Percentiles rank a stretch among this genome's conserved stretches.
Conservation (phyloP, 805 yeast genomes). For the Cyberlindnera euphorbiiphila region DNA sequence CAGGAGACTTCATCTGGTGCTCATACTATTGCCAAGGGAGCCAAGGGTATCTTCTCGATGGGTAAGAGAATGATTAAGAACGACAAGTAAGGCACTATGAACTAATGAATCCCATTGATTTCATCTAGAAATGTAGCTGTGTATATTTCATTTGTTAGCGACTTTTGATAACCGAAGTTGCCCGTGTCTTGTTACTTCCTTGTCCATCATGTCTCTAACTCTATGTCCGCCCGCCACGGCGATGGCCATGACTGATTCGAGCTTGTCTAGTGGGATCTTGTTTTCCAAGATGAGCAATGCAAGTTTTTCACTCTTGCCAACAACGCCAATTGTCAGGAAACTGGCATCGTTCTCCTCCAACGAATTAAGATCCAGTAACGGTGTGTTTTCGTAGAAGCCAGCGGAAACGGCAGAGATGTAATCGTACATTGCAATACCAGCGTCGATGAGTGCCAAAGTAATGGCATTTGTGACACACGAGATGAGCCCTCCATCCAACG, state of each 20-base stretch:
- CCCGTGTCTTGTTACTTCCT: constrained; percentile 75
- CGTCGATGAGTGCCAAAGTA: constrained; percentile 87
- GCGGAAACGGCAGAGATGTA: constrained; percentile 78
- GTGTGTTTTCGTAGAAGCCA: constrained; percentile 73
- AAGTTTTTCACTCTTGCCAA: constrained; percentile 78
- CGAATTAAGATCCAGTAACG: constrained; percentile 77
- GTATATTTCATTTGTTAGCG: constrained; percentile 18
- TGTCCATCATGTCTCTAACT: constrained; percentile 81
- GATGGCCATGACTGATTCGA: constrained; percentile 72
- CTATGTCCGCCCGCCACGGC: constrained; percentile 87
- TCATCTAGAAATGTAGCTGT: not conserved
- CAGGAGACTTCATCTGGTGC: constrained; percentile 48
- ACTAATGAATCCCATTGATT: too few species aligned
- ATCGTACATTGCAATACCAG: constrained; percentile 92
- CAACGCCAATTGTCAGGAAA: constrained; percentile 73
- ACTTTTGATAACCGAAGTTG: constrained; percentile 48
- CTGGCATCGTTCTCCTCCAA: constrained; percentile 85
- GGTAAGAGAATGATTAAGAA: constrained; percentile 49
- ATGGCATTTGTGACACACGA: constrained; percentile 80
- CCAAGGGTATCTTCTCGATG: constrained; percentile 51
- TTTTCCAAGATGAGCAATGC: constrained; percentile 77
- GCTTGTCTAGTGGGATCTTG: constrained; percentile 74
- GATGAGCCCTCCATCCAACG: constrained; percentile 87
- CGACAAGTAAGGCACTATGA: constrained; percentile 11
- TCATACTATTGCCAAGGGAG: constrained; percentile 50